Conservation (phyloP, 768 basidiomycete species). For the Russula dissimulans region DNA sequence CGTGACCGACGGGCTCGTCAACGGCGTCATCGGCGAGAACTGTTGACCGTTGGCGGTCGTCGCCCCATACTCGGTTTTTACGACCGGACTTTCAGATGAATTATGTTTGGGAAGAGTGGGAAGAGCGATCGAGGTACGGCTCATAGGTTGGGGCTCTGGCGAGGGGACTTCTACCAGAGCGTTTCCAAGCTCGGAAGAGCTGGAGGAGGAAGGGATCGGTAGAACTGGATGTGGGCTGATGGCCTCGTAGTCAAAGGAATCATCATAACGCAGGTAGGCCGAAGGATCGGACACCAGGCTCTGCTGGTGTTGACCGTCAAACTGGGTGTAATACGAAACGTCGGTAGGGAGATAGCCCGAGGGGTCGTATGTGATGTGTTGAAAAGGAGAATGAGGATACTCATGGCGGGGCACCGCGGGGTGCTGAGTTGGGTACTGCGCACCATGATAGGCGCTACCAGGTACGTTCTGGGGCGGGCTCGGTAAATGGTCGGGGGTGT, state of each 20-base stretch:
- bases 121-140: background rate
- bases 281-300: background rate
- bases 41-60: background rate
- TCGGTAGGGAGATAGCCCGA: background rate
- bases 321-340: background rate
- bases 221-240: background rate
- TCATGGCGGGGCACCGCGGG: background rate
- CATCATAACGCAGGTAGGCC: background rate
- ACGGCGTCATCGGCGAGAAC: constrained; percentile 1
- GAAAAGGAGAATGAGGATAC: constrained; percentile 7
- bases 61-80: constrained; percentile 7
- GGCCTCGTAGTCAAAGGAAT: background rate
- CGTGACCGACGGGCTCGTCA: background rate
- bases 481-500: background rate
- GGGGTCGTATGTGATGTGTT: background rate
- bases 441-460: background rate
- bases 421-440: background rate
- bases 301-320: constrained; percentile 1
- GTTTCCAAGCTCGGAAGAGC: constrained; percentile 15
- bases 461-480: background rate
- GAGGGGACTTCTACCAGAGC: constrained; percentile 10
- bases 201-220: background rate
- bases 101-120: constrained; percentile 3
- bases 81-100: background rate
- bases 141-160: background rate